phyloP scores from a whole-genome alignment of 2,329 filamentous ascomycete species.

The Nigrograna mackinnonii region DNA sequence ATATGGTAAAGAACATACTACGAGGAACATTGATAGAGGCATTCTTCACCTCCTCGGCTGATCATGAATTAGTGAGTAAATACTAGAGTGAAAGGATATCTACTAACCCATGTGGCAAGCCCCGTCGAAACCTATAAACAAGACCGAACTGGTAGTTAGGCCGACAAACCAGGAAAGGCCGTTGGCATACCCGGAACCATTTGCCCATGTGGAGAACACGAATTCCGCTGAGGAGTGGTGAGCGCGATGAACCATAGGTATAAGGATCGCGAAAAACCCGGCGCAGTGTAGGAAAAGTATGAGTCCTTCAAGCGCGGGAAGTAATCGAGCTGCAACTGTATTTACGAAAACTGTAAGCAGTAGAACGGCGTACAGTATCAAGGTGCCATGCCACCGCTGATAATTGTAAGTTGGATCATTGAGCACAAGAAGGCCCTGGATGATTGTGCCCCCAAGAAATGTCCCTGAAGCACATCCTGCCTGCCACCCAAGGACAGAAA shows the following conservation, averaged over 20 bases:
- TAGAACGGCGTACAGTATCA: conserved; percentile 47
- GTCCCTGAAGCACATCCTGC: conserved; percentile 21
- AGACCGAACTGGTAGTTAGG: conserved; percentile 17
- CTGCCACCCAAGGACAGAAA: conserved; percentile 38
- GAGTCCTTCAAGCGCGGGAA: conserved; percentile 41
- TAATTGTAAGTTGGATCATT: conserved; percentile 35
- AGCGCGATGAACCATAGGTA: conserved; percentile 47
- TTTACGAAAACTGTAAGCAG: conserved; percentile 32
- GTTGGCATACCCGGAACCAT: conserved; percentile 4
- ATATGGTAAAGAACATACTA: conserved; percentile 33
- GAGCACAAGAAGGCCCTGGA: conserved; percentile 24
- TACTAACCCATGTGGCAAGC: conserved; percentile 10
- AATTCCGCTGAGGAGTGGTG: conserved; percentile 23
- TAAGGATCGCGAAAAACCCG: conserved; percentile 52
- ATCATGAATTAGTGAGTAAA: background rate
- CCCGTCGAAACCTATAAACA: conserved; percentile 18
- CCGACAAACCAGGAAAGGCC: conserved; percentile 44
- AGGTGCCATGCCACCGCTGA: conserved; percentile 49
- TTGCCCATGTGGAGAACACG: conserved; percentile 7
- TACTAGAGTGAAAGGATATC: conserved; percentile 14
- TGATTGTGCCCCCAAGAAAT: conserved; percentile 16
- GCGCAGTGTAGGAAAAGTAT: conserved; percentile 50
- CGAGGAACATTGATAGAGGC: conserved; percentile 24
- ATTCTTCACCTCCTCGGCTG: conserved; percentile 20
- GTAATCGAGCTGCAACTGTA: conserved; percentile 3